These are phyloP conservation scores for Penicillium sp. DNA, from an alignment of 2,329 filamentous ascomycete genomes.

Conservation along the genomic window DNA sequence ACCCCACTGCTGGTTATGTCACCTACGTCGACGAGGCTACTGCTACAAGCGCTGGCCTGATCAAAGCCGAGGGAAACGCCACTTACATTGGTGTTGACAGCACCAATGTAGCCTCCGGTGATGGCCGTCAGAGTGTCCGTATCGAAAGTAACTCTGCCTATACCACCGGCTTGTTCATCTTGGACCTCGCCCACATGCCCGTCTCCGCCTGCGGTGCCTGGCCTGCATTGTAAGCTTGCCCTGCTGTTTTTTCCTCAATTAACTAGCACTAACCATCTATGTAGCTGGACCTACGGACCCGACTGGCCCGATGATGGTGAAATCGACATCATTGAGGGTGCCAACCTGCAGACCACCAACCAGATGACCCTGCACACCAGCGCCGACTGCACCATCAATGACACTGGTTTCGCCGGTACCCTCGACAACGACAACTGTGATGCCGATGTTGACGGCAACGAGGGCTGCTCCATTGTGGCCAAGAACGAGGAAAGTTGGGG, in stretches of 20 bases:
- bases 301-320: conserved; percentile 68
- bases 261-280: background rate
- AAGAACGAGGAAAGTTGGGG: conserved; percentile 66
- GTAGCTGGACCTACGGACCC: conserved; percentile 57
- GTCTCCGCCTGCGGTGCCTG: conserved; percentile 66
- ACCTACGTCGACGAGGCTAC: conserved; percentile 59
- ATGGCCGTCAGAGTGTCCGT: conserved; percentile 67
- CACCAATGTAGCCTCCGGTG: conserved; percentile 50
- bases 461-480: conserved; percentile 55
- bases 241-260: background rate
- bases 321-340: conserved; percentile 77
- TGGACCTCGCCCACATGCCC: conserved; percentile 72
- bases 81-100: conserved; percentile 68
- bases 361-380: conserved; percentile 66
- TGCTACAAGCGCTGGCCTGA: conserved; percentile 57
- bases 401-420: conserved; percentile 46
- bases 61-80: conserved; percentile 51
- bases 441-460: conserved; percentile 41
- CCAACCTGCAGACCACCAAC: conserved; percentile 60
- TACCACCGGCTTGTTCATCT: conserved; percentile 64
- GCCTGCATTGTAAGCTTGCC: conserved; percentile 59
- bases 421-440: conserved; percentile 57
- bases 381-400: conserved; percentile 55
- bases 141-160: conserved; percentile 63
- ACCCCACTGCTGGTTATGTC: conserved; percentile 74